Evolutionary conservation across 495 filamentous ascomycete species (phyloP).

Genomic region (Tuber microsphaerosporum): DNA sequence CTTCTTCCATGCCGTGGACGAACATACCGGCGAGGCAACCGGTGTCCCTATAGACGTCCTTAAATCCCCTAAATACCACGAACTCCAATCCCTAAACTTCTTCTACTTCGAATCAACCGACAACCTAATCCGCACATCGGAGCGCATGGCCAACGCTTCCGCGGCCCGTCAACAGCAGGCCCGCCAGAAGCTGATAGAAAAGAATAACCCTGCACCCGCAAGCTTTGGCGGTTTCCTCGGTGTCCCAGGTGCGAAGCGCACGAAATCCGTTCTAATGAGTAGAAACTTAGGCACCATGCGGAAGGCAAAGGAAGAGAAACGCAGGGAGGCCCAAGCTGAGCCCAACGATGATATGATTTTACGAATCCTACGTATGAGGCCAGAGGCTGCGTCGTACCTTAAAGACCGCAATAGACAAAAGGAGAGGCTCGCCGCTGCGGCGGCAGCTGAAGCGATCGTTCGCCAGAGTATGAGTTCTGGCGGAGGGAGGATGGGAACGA

Average conservation of each 20-base stretch:
- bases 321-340: slow-evolving; percentile 90
- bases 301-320: slow-evolving; percentile 89
- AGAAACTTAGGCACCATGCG: slow-evolving; percentile 94
- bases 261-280: slow-evolving; percentile 91
- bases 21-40: slow-evolving; percentile 72
- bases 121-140: slow-evolving; percentile 81
- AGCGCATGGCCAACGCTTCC: slow-evolving; percentile 86
- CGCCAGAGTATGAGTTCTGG: slow-evolving; percentile 76
- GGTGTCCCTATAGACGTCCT: slow-evolving; percentile 86
- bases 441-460: slow-evolving; percentile 91
- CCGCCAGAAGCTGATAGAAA: slow-evolving; percentile 42
- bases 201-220: slow-evolving; percentile 38
- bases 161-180: slow-evolving; percentile 68
- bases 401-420: slow-evolving; percentile 87
- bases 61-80: slow-evolving; percentile 95
- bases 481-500: slow-evolving; percentile 49
- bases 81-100: slow-evolving; percentile 90
- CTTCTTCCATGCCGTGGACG: slow-evolving; percentile 92
- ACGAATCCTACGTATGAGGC: slow-evolving; percentile 88
- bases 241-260: slow-evolving; percentile 60
- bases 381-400: slow-evolving; percentile 85
- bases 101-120: slow-evolving; percentile 96
- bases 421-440: slow-evolving; percentile 80
- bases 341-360: slow-evolving; percentile 98
- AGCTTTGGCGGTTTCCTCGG: slow-evolving; percentile 62